These are phyloP conservation scores for Hamigera avellanea DNA, from an alignment of 495 filamentous ascomycete genomes.

Conservation along the genomic window DNA sequence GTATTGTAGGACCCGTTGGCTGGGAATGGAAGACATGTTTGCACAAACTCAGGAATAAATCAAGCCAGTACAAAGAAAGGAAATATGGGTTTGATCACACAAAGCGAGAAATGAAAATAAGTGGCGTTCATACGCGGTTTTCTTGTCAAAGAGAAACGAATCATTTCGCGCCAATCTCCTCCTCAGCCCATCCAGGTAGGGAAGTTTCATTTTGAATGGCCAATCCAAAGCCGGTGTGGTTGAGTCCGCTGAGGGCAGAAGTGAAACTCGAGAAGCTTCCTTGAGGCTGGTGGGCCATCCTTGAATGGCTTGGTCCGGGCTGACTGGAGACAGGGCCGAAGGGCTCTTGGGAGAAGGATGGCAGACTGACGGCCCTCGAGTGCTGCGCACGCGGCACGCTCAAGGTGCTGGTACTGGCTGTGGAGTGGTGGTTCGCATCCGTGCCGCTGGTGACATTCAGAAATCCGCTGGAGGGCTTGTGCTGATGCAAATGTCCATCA, in stretches of 20 bases:
- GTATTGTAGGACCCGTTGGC: slow-evolving; percentile 1
- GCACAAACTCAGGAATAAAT: slow-evolving; percentile 10
- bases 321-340: slow-evolving; percentile 36
- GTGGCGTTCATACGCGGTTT: too few species aligned
- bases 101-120: slow-evolving; percentile 1
- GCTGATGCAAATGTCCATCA: slow-evolving; percentile 36
- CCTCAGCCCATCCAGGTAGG: slow-evolving; percentile 56
- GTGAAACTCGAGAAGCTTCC: slow-evolving; percentile 47
- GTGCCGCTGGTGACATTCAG: slow-evolving; percentile 60
- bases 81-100: slow-evolving; percentile 12
- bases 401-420: slow-evolving; percentile 55
- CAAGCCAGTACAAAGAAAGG: slow-evolving; percentile 8
- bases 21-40: slow-evolving; percentile 5
- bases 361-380: slow-evolving; percentile 74
- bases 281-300: slow-evolving; percentile 40
- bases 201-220: slow-evolving; percentile 53
- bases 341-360: slow-evolving; percentile 54
- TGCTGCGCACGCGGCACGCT: slow-evolving; percentile 57
- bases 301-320: slow-evolving; percentile 29
- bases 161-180: slow-evolving; percentile 47
- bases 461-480: slow-evolving; percentile 43
- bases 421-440: slow-evolving; percentile 31
- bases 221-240: slow-evolving; percentile 47
- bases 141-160: slow-evolving; percentile 15
- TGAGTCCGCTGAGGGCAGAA: slow-evolving; percentile 44